Evolutionary conservation across 169 alveolate species (phyloP).

Genomic region (Eimeria falciformis): DNA sequence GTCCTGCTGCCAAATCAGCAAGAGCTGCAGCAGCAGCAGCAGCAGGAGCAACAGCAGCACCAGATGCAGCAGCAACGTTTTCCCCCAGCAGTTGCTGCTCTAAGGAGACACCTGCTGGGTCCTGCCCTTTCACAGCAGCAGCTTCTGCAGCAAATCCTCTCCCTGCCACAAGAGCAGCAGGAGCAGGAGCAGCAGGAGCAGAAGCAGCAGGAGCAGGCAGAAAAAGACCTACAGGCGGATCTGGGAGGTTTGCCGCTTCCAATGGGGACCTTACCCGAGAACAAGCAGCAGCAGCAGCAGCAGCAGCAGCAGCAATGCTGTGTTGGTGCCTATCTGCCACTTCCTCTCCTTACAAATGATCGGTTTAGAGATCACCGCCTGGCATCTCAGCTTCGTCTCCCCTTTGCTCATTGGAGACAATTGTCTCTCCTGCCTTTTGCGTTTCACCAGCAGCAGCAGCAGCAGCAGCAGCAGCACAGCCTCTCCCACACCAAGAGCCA

Average conservation of each 20-base stretch:
- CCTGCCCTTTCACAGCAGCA: background rate
- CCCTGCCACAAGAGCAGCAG: background rate
- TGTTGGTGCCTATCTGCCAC: background rate
- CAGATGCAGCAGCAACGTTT: too few species aligned
- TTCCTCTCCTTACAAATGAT: slow-evolving; percentile 53
- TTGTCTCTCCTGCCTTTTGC: slow-evolving; percentile 38
- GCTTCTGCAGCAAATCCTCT: background rate
- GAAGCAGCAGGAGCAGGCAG: background rate
- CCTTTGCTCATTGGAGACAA: slow-evolving; percentile 51
- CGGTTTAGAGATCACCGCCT: slow-evolving; percentile 65
- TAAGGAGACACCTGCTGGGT: background rate
- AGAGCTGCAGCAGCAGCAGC: background rate
- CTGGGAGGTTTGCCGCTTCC: background rate
- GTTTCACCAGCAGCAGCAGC: slow-evolving; percentile 32
- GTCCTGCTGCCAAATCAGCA: background rate
- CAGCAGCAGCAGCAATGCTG: background rate
- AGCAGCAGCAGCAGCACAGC: background rate
- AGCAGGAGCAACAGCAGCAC: background rate
- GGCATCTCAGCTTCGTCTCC: slow-evolving; percentile 35
- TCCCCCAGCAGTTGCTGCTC: background rate
- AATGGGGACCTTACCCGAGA: too few species aligned
- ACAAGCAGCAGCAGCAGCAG: background rate
- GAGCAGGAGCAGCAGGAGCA: too few species aligned
- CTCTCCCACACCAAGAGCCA: background rate
- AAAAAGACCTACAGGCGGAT: background rate